Conservation (phyloP, 495 filamentous ascomycete genomes). For the Aspergillus ostianus region DNA sequence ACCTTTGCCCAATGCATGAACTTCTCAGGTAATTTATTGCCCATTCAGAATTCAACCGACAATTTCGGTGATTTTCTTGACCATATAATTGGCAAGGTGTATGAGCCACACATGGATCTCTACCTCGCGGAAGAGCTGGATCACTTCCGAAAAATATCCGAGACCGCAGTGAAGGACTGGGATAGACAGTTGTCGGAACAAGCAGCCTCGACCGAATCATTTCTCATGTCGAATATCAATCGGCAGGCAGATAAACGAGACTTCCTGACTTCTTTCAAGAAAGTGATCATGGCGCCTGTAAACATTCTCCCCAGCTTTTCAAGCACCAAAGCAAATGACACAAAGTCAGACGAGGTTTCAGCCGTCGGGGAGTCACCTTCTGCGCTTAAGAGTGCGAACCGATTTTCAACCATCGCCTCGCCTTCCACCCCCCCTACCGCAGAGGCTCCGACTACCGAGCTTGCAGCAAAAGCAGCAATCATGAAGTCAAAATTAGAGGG, state of each 20-base stretch:
- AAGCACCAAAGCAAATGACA: slow-evolving; percentile 43
- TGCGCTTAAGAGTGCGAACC: slow-evolving; percentile 48
- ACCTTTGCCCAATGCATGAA: slow-evolving; percentile 82
- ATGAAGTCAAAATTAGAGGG: slow-evolving; percentile 94
- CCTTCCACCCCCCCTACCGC: slow-evolving; percentile 49
- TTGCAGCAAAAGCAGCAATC: slow-evolving; percentile 92
- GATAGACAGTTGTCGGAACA: slow-evolving; percentile 88
- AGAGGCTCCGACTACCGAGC: slow-evolving; percentile 78
- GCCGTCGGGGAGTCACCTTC: slow-evolving; percentile 28
- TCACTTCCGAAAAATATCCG: slow-evolving; percentile 72
- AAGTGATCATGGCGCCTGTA: slow-evolving; percentile 98
- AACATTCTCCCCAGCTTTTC: slow-evolving; percentile 75
- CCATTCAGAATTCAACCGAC: slow-evolving; percentile 57
- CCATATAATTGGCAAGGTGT: slow-evolving; percentile 64
- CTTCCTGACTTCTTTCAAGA: slow-evolving; percentile 95
- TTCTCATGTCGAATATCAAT: slow-evolving; percentile 92
- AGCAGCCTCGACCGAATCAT: slow-evolving; percentile 86
- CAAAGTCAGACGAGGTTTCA: slow-evolving; percentile 34
- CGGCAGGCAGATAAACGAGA: slow-evolving; percentile 94
- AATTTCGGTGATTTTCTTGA: slow-evolving; percentile 56
- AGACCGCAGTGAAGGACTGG: slow-evolving; percentile 77
- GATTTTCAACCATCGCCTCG: slow-evolving; percentile 50
- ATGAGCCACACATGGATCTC: slow-evolving; percentile 88
- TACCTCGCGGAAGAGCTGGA: slow-evolving; percentile 93
- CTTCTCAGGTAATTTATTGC: slow-evolving; percentile 65